phyloP scores from a whole-genome alignment of 176 grass and related monocot species.

The Zoysia japonica region DNA sequence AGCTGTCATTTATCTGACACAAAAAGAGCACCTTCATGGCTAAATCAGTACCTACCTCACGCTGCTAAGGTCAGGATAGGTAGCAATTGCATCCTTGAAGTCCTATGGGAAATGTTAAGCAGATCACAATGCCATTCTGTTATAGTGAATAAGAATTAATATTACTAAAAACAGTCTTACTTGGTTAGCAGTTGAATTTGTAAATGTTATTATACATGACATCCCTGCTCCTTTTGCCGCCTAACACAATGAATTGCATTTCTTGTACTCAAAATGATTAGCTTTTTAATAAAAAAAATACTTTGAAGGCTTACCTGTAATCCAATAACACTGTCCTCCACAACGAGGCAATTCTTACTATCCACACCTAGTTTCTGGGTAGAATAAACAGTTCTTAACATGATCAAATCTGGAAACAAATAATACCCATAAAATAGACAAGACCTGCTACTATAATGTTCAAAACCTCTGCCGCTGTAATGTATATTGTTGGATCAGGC shows the following conservation, averaged over 20 bases:
- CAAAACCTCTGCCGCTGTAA: slow-evolving; percentile 74
- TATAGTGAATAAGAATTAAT: slow-evolving; percentile 19
- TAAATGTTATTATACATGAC: slow-evolving; percentile 94
- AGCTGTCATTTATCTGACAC: slow-evolving; percentile 28
- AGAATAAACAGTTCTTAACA: slow-evolving; percentile 33
- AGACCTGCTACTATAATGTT: neutral
- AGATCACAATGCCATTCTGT: slow-evolving; percentile 22
- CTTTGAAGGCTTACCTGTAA: slow-evolving; percentile 59
- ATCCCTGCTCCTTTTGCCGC: slow-evolving; percentile 90
- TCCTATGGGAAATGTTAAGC: slow-evolving; percentile 57
- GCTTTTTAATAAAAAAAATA: slow-evolving; percentile 21
- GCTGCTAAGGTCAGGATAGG: slow-evolving; percentile 81
- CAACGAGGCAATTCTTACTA: slow-evolving; percentile 84
- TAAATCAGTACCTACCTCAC: slow-evolving; percentile 57
- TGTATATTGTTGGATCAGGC: slow-evolving; percentile 92
- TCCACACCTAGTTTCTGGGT: slow-evolving; percentile 75
- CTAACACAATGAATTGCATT: slow-evolving; percentile 45
- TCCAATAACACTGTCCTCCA: slow-evolving; percentile 98
- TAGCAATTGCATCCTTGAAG: slow-evolving; percentile 87
- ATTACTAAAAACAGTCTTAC: slow-evolving; percentile 43
- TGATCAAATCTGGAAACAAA: neutral
- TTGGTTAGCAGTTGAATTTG: slow-evolving; percentile 87
- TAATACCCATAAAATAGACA: neutral
- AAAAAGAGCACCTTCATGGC: neutral
- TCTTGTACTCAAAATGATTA: slow-evolving; percentile 18